Evolutionary conservation across 441 rosid genomes (phyloP), one percentile per base, ranked within the genome.

Genomic region (Codiaeum variegatum): DNA sequence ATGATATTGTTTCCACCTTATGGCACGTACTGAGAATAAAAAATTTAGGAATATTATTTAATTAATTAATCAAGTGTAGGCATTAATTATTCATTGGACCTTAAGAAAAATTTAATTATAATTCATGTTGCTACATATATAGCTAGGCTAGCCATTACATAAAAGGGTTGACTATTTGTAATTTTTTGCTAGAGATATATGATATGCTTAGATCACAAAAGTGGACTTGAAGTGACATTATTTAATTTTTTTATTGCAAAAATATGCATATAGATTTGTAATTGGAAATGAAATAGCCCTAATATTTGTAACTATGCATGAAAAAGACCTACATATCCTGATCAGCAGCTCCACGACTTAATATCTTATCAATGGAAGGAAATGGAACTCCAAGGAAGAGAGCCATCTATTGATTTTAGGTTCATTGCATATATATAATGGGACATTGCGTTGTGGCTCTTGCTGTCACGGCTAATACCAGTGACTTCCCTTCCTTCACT

Each of bases 361-460:
- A 77, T 88, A 66, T 91, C 98, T 51, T 89, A 94, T 47, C 97
- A 94, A 40, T 91, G 97, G 98, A 94, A 94, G 77, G 85, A 89
- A 72, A 94, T 94, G 98, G 97, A 97, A 55, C 91, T 96, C 96
- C 98, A 94, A 78, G 98, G 98, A 77, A 89, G n/a, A n/a, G n/a
- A n/a, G n/a, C n/a, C n/a, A n/a, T n/a, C n/a, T n/a, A n/a, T n/a
- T n/a, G n/a, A n/a, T n/a, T n/a, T n/a, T n/a, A n/a, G n/a, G n/a
- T n/a, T n/a, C n/a, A n/a, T n/a, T n/a, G n/a, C n/a, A n/a, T n/a
- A n/a, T n/a, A n/a, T n/a, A n/a, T n/a, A n/a, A n/a, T n/a, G n/a
- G n/a, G n/a, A n/a, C n/a, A n/a, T n/a, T n/a, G n/a, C n/a, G 88
- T 81, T 62, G 82, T 82, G 0, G 86, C 90, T 19, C 90, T 90